These are phyloP conservation scores for Zopfia rhizophila DNA, from an alignment of 2,329 filamentous ascomycete species.

Conservation along the genomic window DNA sequence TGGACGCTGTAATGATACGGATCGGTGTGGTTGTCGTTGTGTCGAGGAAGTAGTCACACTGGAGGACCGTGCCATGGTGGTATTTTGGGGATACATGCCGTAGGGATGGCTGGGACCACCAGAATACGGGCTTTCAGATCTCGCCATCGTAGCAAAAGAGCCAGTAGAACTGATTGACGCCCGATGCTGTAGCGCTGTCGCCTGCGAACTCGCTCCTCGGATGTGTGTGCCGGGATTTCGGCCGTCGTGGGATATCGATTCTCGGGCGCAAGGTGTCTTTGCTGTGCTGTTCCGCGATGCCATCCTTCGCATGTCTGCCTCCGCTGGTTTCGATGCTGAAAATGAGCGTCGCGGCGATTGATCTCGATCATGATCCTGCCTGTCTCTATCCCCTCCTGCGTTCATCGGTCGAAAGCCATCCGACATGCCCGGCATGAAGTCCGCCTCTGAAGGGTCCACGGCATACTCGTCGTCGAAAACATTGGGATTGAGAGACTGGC, in stretches of 20 bases:
- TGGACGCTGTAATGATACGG: conserved; percentile 72
- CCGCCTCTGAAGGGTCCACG: conserved; percentile 51
- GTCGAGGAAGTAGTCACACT: conserved; percentile 80
- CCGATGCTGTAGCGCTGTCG: conserved; percentile 44
- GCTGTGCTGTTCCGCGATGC: conserved; percentile 51
- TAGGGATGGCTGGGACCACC: conserved; percentile 86
- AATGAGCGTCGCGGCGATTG: conserved; percentile 34
- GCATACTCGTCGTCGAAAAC: conserved; percentile 62
- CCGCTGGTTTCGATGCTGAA: conserved; percentile 32
- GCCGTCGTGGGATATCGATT: conserved; percentile 31
- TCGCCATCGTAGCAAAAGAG: conserved; percentile 53
- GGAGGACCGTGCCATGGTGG: conserved; percentile 63
- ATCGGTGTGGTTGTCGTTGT: conserved; percentile 64
- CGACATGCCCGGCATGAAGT: conserved; percentile 55
- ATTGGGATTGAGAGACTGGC: conserved; percentile 49
- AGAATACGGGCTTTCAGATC: conserved; percentile 72
- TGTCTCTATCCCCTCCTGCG: conserved; percentile 28
- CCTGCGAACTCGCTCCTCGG: conserved; percentile 39
- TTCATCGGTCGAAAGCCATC: conserved; percentile 58
- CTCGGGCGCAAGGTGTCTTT: conserved; percentile 40
- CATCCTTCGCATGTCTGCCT: conserved; percentile 39
- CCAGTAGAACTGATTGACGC: conserved; percentile 52
- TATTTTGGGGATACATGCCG: conserved; percentile 81
- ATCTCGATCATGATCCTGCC: conserved; percentile 38
- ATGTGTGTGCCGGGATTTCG: conserved; percentile 30